Base-by-base conservation (phyloP, 495 filamentous ascomycete species). In the Penicillium silybi region DNA sequence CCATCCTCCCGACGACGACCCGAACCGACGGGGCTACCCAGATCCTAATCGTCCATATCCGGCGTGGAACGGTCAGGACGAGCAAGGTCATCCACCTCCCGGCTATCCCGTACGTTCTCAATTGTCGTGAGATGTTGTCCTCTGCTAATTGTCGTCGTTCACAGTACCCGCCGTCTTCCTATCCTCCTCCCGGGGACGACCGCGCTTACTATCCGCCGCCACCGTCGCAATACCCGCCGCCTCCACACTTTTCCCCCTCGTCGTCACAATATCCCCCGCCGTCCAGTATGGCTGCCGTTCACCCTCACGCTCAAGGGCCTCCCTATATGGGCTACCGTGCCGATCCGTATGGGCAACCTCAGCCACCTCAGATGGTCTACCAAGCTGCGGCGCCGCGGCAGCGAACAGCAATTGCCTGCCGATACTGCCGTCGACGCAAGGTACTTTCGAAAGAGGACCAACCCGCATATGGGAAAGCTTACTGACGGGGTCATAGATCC, bases 391-490 rank as follows among this genome's bases (percentile, higher is more conserved):
- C 88, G 10, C 88, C 88, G 11, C 78, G 88, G 53, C 88, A 92
- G 65, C 75, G 88, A 46, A 92, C 88, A 1, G 88, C 88, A 46
- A 92, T 92, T 65, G 88, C 88, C n/a, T 92, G 88, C 65, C 80
- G 85, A 46, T 92, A 92, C 65, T 92, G 88, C 69, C 75, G 88
- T 46, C 78, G 88, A 71, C 82, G 88, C 53, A 92, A 92, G 83
- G 87, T 90, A 76, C 61, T 78, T 56, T 9, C 16, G 6, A 10
- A 13, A 32, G 44, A 22, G 32, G 9, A 44, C 25, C 46, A 42
- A 17, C 5, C 16, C 6, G 13, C n/a, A 2, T 13, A 32, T 10
- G 2, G 26, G 29, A 32, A 32, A 11, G 37, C 46, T 23, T 35
- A 37, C 49, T 48, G 23, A 48, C 29, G 32, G n/a, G 35, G 25